phyloP scores from a whole-genome alignment of 345 rosid species.

The Citrus cavaleriei region DNA sequence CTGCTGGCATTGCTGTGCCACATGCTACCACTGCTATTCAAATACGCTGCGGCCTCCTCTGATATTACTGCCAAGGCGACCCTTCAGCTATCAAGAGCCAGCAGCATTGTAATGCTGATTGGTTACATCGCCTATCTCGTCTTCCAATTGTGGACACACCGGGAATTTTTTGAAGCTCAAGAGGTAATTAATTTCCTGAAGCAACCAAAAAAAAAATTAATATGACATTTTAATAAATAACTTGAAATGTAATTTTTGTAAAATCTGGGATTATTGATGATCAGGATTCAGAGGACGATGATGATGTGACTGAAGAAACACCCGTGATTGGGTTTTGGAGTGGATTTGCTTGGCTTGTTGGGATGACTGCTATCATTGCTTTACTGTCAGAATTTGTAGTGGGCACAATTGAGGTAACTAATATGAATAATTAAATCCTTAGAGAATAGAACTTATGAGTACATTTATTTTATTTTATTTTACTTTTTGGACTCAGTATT shows the following conservation, averaged over 20 bases:
- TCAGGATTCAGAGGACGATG: constrained; percentile 48
- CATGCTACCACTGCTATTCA: constrained; percentile 61
- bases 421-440: constrained; percentile 19
- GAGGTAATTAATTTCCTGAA: constrained; percentile 27
- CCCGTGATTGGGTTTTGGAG: constrained; percentile 86
- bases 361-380: constrained; percentile 75
- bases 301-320: constrained; percentile 40
- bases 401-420: constrained; percentile 57
- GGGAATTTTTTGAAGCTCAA: constrained; percentile 59
- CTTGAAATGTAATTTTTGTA: neutral
- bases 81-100: constrained; percentile 65
- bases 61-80: constrained; percentile 33
- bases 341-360: constrained; percentile 72
- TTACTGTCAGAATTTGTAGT: constrained; percentile 79
- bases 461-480: no score
- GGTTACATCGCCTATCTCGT: constrained; percentile 70
- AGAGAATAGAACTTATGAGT: neutral
- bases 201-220: no score
- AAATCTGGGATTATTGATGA: neutral
- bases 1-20: constrained; percentile 73
- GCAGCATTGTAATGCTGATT: constrained; percentile 79
- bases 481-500: neutral
- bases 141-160: constrained; percentile 78
- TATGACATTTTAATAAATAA: neutral
- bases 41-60: constrained; percentile 31